Conservation (phyloP, 192 early-diverging fungal genomes). For the Rhizoclosmatium globosum region DNA sequence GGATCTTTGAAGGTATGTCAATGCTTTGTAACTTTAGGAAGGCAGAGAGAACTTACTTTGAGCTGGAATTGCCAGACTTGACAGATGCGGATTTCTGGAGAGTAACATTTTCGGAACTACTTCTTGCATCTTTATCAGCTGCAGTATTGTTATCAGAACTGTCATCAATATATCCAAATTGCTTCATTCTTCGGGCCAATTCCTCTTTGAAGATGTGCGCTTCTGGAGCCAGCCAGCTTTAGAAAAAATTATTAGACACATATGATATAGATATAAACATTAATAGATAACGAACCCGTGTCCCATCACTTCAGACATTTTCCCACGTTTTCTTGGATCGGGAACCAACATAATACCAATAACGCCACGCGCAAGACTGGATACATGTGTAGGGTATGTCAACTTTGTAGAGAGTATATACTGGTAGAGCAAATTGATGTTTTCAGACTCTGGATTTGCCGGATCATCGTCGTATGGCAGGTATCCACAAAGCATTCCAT, state of each 20-base stretch:
- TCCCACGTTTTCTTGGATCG: slow-evolving; percentile 57
- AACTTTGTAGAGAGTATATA: slow-evolving; percentile 67
- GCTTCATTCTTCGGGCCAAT: slow-evolving; percentile 7
- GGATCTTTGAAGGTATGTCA: not conserved
- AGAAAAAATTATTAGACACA: not conserved
- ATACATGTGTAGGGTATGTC: slow-evolving; percentile 61
- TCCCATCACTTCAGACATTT: slow-evolving; percentile 69
- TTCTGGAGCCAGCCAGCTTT: slow-evolving; percentile 46
- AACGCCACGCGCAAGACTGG: slow-evolving; percentile 50
- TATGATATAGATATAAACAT: not conserved
- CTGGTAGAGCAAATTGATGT: slow-evolving; percentile 68
- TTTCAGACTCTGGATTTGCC: slow-evolving; percentile 64
- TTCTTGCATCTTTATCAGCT: not conserved
- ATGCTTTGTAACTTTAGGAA: no score
- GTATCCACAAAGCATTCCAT: slow-evolving; percentile 71
- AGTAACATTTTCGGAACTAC: not conserved
- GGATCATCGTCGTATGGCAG: slow-evolving; percentile 71
- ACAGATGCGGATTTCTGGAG: no score
- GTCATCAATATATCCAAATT: slow-evolving; percentile 17
- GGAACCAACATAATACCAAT: slow-evolving; percentile 62
- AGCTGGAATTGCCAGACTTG: no score
- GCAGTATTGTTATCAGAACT: not conserved
- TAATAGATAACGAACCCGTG: slow-evolving; percentile 58
- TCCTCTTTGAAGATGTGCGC: slow-evolving; percentile 47
- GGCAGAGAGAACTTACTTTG: no score